Percentiles rank a stretch among this genome's conserved stretches.
phyloP scores from a whole-genome alignment of 2,329 filamentous ascomycete genomes.

The Phyllosticta citriasiana region DNA sequence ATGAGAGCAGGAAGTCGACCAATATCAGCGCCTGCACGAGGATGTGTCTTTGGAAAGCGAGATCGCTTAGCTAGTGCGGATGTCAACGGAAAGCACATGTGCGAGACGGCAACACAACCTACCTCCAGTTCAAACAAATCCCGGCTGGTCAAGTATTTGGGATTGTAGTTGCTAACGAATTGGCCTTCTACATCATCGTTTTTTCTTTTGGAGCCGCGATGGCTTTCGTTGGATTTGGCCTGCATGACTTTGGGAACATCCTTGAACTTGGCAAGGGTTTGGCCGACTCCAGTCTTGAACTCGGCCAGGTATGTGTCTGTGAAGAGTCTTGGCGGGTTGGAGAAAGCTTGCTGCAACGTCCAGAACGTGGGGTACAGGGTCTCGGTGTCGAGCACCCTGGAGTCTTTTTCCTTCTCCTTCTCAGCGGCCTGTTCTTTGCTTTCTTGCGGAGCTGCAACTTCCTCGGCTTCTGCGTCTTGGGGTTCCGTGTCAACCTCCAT shows the following conservation, averaged over 20 bases:
- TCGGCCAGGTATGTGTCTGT: constrained; percentile 54
- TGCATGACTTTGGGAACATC: constrained; percentile 57
- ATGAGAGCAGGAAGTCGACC: constrained; percentile 87
- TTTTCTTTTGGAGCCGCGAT: constrained; percentile 61
- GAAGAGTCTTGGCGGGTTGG: constrained; percentile 77
- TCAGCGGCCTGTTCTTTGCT: constrained; percentile 22
- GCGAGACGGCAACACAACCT: constrained; percentile 18
- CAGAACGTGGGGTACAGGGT: constrained; percentile 85
- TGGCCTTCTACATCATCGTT: constrained; percentile 52
- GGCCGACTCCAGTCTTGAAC: constrained; percentile 54
- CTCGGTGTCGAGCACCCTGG: constrained; percentile 50
- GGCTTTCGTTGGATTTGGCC: constrained; percentile 39
- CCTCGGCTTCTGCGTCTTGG: constrained; percentile 29
- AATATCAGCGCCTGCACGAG: constrained; percentile 91
- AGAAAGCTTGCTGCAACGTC: constrained; percentile 86
- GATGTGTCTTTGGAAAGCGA: constrained; percentile 88
- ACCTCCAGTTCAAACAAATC: constrained; percentile 95
- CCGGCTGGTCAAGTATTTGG: constrained; percentile 94
- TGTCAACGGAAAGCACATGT: constrained; percentile 15
- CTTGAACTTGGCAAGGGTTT: constrained; percentile 66
- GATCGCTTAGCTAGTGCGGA: constrained; percentile 63
- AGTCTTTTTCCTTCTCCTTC: constrained; percentile 35
- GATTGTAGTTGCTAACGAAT: constrained; percentile 71
- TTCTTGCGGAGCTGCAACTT: constrained; percentile 36
- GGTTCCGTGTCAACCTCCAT: constrained; percentile 57